A percentile compares a stretch with the other conserved stretches of the same genome.
Conservation (phyloP, 768 basidiomycete species). For the Lactarius deliciosus region DNA sequence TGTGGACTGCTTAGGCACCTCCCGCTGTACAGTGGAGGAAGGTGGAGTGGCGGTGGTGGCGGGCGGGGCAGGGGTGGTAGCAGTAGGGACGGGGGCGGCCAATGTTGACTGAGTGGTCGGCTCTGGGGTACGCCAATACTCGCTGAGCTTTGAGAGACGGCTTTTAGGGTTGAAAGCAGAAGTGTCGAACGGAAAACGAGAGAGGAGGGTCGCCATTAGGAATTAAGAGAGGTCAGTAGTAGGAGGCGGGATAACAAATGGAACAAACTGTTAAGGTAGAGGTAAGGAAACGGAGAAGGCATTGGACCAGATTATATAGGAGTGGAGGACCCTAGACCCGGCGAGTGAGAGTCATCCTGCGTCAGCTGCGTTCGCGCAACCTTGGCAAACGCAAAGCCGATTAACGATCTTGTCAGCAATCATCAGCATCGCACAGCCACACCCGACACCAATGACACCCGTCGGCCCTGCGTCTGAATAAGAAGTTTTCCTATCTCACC, state of each 20-base stretch:
- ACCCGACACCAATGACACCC: no score
- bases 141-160: conserved; percentile 9
- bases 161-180: neutral
- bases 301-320: conserved; percentile 2
- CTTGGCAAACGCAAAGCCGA: neutral
- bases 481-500: neutral
- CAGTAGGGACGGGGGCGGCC: neutral
- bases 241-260: neutral
- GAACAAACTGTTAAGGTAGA: neutral
- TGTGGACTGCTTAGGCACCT: neutral
- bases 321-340: conserved; percentile 11
- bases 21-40: neutral
- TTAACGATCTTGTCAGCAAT: neutral
- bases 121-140: neutral
- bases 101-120: neutral
- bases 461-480: neutral
- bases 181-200: conserved; percentile 20
- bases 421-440: neutral
- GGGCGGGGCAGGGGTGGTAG: neutral
- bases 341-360: neutral
- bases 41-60: neutral
- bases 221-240: neutral
- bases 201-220: conserved; percentile 20
- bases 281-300: neutral
- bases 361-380: no score